Evolutionary conservation across 768 basidiomycete species (phyloP).

Genomic region (Phlebiopsis flavidoalba): DNA sequence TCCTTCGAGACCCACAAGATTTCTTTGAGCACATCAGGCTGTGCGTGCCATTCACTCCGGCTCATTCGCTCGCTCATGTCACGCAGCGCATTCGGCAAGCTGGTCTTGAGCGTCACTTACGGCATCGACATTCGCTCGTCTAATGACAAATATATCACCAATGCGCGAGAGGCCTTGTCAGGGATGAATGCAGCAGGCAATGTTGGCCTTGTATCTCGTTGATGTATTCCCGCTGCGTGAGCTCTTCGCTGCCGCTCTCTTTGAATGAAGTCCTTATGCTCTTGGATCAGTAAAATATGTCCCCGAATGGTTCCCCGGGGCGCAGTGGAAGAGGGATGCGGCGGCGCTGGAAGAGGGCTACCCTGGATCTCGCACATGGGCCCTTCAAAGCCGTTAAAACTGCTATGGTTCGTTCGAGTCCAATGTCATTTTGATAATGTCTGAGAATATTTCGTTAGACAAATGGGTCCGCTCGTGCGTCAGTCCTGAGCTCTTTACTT

Average conservation of each 20-base stretch:
- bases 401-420: neutral
- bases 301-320: conserved; percentile 7
- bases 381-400: neutral
- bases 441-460: neutral
- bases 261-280: no score
- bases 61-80: neutral
- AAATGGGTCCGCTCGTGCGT: neutral
- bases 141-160: conserved; percentile 28
- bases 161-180: conserved; percentile 21
- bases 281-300: conserved; percentile 3
- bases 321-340: neutral
- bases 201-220: neutral
- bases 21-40: neutral
- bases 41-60: neutral
- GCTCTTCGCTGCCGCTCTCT: neutral
- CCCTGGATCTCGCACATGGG: neutral
- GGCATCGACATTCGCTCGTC: conserved; percentile 29
- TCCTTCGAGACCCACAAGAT: neutral
- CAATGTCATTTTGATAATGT: neutral
- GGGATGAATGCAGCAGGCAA: conserved; percentile 9
- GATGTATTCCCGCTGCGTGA: neutral
- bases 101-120: conserved; percentile 31
- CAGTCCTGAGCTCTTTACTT: neutral
- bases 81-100: conserved; percentile 29
- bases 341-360: neutral